Evolutionary conservation across 345 rosid genomes (phyloP), one percentile per base, ranked within the genome.

Genomic region (Melastoma malabathricum): DNA sequence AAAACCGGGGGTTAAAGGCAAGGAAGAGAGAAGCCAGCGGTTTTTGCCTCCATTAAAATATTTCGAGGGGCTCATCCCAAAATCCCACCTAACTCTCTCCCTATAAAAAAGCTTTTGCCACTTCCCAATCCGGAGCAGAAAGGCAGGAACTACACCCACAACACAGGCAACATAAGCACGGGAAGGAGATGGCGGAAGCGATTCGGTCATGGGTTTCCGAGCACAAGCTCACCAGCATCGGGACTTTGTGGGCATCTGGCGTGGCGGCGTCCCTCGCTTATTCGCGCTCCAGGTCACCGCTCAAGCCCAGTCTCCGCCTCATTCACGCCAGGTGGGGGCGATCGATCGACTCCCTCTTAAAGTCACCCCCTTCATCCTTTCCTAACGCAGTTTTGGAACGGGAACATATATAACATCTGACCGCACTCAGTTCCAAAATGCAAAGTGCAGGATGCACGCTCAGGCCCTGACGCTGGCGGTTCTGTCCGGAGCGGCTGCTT

Each of bases 401-500:
- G 6, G 10, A 31, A 31, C 38, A 31, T 31, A 31, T 9, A 31
- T 31, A 31, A 31, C 38, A 31, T 5, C 38, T 22, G 4, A 22
- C 25, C 3, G 6, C 38, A 2, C 1, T 31, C 31, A 31, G 10
- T 31, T 5, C 25, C 25, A 31, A 5, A 31, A 5, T 31, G 38
- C 38, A 31, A 5, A 31, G 6, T 31, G 23, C 7, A 80, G 89
- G 82, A 67, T 83, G 86, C 92, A 83, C 45, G 84, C 86, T 23
- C 86, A 83, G 47, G 92, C 92, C 38, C 31, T 83, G 18, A 83
- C 92, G 20, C 34, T 83, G 65, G 84, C 75, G 12, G 82, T 83
- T 44, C 75, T 83, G 17, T 79, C 92, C 5, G 76, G 86, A 15
- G 92, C 86, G 44, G 86, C 86, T 4, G 72, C 73, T 53, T 83